Evolutionary conservation across 768 basidiomycete species (phyloP).

Genomic region (Tylopilus felleus): DNA sequence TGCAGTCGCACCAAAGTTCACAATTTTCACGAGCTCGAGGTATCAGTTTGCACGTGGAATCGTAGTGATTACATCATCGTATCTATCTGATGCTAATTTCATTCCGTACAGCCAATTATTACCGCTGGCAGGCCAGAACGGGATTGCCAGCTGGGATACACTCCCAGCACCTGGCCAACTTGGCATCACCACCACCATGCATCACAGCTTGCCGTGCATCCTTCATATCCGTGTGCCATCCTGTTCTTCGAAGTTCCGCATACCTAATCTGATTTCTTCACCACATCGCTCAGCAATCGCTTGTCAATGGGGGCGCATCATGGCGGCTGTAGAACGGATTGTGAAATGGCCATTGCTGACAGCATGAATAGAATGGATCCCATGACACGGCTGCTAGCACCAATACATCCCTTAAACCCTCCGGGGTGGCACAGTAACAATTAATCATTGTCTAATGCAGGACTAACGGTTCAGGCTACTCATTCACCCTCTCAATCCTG

Average conservation of each 20-base stretch:
- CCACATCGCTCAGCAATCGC: not conserved
- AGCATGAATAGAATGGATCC: slow-evolving; percentile 1
- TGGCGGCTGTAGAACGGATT: slow-evolving; percentile 17
- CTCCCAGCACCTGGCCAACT: not conserved
- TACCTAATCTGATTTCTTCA: not conserved
- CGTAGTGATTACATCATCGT: slow-evolving; percentile 29
- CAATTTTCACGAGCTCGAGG: slow-evolving; percentile 13
- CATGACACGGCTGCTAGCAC: not conserved
- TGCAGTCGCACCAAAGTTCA: no score
- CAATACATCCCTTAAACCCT: not conserved
- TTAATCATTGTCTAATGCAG: slow-evolving; percentile 1
- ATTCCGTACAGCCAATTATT: slow-evolving; percentile 2
- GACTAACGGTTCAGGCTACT: not conserved
- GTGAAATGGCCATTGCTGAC: not conserved
- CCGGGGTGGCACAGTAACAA: not conserved
- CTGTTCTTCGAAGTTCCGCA: slow-evolving; percentile 6
- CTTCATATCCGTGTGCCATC: slow-evolving; percentile 16
- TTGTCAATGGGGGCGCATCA: not conserved
- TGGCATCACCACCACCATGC: not conserved
- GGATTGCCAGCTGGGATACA: not conserved
- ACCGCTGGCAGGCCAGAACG: slow-evolving; percentile 16
- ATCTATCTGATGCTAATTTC: slow-evolving; percentile 20
- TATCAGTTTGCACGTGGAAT: slow-evolving; percentile 17
- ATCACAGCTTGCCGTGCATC: not conserved
- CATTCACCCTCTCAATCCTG: not conserved